Conservation (phyloP, 1,284 basidiomycete species). For the Marasmius tenuissimus region DNA sequence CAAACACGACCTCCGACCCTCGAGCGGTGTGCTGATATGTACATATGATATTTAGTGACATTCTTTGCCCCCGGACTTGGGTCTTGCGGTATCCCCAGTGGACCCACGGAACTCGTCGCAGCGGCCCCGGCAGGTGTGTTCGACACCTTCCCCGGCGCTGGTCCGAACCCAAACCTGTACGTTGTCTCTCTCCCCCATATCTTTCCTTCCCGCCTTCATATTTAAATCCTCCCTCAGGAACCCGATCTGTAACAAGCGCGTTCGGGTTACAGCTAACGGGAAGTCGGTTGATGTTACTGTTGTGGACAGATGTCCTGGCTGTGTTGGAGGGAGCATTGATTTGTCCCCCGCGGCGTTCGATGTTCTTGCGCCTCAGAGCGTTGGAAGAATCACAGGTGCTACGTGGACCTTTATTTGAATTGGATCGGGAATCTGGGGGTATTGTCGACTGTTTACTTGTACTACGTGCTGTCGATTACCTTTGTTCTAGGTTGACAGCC, state of each 20-base stretch:
- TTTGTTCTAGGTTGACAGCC: no score
- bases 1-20: no score
- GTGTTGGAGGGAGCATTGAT: constrained; percentile 19
- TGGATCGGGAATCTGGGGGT: background rate
- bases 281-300: constrained; percentile 19
- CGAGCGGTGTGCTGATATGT: background rate
- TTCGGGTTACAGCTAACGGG: constrained; percentile 2
- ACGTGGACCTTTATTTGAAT: constrained; percentile 9
- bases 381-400: constrained; percentile 15
- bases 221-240: background rate
- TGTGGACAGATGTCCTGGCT: constrained; percentile 23
- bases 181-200: background rate
- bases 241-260: constrained; percentile 9
- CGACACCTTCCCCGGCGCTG: constrained; percentile 11
- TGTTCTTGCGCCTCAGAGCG: constrained; percentile 9
- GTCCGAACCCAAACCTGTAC: constrained; percentile 6
- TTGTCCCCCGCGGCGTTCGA: constrained; percentile 23
- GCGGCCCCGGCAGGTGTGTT: constrained; percentile 2
- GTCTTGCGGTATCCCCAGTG: constrained; percentile 12
- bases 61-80: constrained; percentile 12
- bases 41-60: constrained; percentile 1
- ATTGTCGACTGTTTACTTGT: background rate
- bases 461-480: no score
- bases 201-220: background rate
- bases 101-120: constrained; percentile 11